phyloP scores from a whole-genome alignment of 805 yeast species.

The Zygoascus bituminiphila region DNA sequence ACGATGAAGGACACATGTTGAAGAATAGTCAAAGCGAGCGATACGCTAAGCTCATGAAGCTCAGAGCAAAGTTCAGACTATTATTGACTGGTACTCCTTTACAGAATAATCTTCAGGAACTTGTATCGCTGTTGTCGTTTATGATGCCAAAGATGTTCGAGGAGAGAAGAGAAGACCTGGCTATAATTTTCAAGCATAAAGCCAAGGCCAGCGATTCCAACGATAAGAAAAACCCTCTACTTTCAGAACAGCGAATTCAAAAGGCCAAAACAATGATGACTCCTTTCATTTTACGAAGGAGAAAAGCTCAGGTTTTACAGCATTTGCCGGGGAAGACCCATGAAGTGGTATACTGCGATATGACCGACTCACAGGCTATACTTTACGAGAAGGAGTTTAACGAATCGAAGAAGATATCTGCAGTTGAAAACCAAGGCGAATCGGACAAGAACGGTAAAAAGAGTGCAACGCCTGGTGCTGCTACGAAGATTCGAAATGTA shows the following conservation, averaged over 20 bases:
- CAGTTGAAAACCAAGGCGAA: constrained; percentile 14
- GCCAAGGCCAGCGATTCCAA: constrained; percentile 52
- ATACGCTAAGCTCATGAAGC: constrained; percentile 75
- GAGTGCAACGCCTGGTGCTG: background rate
- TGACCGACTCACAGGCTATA: constrained; percentile 44
- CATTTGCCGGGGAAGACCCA: constrained; percentile 77
- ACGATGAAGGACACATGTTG: constrained; percentile 96
- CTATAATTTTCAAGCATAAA: constrained; percentile 77
- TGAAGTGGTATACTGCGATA: constrained; percentile 53
- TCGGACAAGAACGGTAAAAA: constrained; percentile 21
- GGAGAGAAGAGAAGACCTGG: constrained; percentile 73
- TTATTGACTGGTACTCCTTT: constrained; percentile 94
- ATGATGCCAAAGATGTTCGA: constrained; percentile 78
- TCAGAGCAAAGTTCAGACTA: constrained; percentile 76
- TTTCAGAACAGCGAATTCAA: constrained; percentile 83
- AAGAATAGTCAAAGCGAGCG: constrained; percentile 86
- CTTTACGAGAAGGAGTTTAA: constrained; percentile 57
- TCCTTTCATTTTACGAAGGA: constrained; percentile 89
- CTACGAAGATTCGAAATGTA: constrained; percentile 45
- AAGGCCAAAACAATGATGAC: constrained; percentile 98
- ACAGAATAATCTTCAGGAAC: constrained; percentile 85
- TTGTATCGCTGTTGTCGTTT: constrained; percentile 83
- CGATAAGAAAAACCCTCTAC: constrained; percentile 58
- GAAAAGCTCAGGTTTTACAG: constrained; percentile 83
- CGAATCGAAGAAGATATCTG: constrained; percentile 21